Percentiles rank a stretch among this genome's conserved stretches.
These are phyloP conservation scores for Gliomastix tumulicola DNA, from an alignment of 2,329 filamentous ascomycete species.

Conservation along the genomic window DNA sequence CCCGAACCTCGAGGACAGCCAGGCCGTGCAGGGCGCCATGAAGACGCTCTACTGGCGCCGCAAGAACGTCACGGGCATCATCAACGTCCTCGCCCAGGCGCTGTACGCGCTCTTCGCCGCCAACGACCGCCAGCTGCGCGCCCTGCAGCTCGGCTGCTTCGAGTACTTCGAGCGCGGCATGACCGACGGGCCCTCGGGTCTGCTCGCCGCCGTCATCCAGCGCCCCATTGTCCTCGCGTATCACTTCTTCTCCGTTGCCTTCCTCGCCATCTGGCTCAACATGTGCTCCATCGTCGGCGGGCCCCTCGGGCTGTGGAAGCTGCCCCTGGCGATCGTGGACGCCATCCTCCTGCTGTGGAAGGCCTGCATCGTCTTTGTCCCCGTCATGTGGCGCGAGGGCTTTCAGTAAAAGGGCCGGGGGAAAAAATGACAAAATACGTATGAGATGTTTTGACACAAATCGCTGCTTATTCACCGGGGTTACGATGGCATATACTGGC, in stretches of 20 bases:
- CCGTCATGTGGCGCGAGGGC: constrained; percentile 66
- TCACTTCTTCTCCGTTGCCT: constrained; percentile 92
- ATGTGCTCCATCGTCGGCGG: constrained; percentile 26
- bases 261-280: constrained; percentile 73
- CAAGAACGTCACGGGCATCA: constrained; percentile 75
- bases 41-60: constrained; percentile 77
- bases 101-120: constrained; percentile 90
- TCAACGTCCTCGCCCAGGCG: constrained; percentile 96
- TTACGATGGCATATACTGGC: no score
- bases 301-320: constrained; percentile 30
- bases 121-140: constrained; percentile 66
- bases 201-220: constrained; percentile 76
- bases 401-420: constrained; percentile 18
- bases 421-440: no score
- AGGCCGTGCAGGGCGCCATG: constrained; percentile 62
- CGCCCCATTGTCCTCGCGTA: constrained; percentile 73
- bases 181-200: constrained; percentile 70
- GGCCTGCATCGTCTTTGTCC: constrained; percentile 75
- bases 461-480: no score
- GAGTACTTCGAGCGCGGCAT: constrained; percentile 76
- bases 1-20: constrained; percentile 61
- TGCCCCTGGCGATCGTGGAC: constrained; percentile 57
- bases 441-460: no score
- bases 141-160: constrained; percentile 87
- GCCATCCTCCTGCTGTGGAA: constrained; percentile 69